These are phyloP conservation scores for Phytopythium sindhum DNA, from an alignment of 352 stramenopile genomes.

Conservation along the genomic window DNA sequence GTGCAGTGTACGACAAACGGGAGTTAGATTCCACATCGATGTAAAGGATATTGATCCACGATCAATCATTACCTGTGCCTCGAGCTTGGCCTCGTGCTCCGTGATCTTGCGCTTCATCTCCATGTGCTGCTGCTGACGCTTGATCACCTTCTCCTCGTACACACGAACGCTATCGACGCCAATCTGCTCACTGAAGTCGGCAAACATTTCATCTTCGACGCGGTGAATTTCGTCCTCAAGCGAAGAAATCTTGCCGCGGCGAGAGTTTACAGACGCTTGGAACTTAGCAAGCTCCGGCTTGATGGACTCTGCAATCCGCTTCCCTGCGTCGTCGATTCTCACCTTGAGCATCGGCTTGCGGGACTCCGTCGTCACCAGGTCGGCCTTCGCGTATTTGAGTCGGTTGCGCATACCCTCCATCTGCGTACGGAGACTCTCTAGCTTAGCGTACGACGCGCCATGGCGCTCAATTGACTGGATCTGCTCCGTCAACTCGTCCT, in stretches of 20 bases:
- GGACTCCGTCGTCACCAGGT: constrained; percentile 63
- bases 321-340: constrained; percentile 51
- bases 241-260: constrained; percentile 32
- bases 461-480: constrained; percentile 61
- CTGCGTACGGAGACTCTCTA: constrained; percentile 66
- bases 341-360: constrained; percentile 69
- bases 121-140: constrained; percentile 69
- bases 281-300: constrained; percentile 65
- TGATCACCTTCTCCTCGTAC: constrained; percentile 93
- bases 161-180: constrained; percentile 80
- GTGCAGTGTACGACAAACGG: neutral
- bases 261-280: constrained; percentile 42
- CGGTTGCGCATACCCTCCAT: constrained; percentile 70
- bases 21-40: neutral
- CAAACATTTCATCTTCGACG: constrained; percentile 86
- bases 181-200: constrained; percentile 71
- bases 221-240: constrained; percentile 64
- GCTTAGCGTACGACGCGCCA: constrained; percentile 60
- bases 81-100: constrained; percentile 79
- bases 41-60: neutral
- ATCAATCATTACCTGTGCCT: constrained; percentile 52
- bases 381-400: constrained; percentile 69
- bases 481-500: constrained; percentile 77
- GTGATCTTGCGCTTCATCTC: constrained; percentile 71
- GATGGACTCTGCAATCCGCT: constrained; percentile 47